Base-by-base conservation (phyloP, 495 filamentous ascomycete genomes). In the Aspergillus funiculosus region DNA sequence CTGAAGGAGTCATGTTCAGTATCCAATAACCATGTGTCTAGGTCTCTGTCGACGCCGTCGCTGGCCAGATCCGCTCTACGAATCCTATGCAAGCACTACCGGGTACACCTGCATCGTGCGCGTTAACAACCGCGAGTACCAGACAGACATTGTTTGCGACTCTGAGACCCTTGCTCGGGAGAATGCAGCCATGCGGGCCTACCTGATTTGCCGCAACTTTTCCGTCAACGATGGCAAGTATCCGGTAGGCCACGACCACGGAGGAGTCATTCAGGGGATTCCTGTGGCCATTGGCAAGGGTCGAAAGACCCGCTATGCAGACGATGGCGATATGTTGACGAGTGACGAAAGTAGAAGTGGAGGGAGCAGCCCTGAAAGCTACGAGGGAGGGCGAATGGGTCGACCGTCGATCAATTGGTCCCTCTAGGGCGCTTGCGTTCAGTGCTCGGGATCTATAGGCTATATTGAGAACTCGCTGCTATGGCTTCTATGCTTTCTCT, bases 141-240 rank as follows among this genome's bases (percentile, higher is more conserved):
- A 89, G 61, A 94, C 89, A 28, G 89, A 95, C 62, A 74, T 79
- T n/a, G 76, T 81, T 54, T 89, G 87, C 71, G 81, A 82, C 59
- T 83, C 80, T 48, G 84, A 91, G 52, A 73, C 75, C 40, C 75
- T 95, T 54, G 92, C 92, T 39, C 85, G 87, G 58, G 90, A 98
- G 69, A 90, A 89, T 59, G 92, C 92, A 41, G 92, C 92, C 49
- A 95, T 92, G 83, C 83, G 87, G 50, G 92, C 92, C 48, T 98
- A 95, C 68, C 86, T 95, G 73, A 91, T 97, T 48, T 98, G 92
- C 74, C 85, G 91, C 62, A 95, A 95, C 71, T 96, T 98, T 72
- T 96, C 91, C 49, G 83, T 95, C 63, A 97, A 95, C 65, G 92
- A 94, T 57, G 91, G 91, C 68, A 94, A 90, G 88, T 82, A 79